Conservation (phyloP, 2,329 filamentous ascomycete species). For the Ramichloridium luteum region DNA sequence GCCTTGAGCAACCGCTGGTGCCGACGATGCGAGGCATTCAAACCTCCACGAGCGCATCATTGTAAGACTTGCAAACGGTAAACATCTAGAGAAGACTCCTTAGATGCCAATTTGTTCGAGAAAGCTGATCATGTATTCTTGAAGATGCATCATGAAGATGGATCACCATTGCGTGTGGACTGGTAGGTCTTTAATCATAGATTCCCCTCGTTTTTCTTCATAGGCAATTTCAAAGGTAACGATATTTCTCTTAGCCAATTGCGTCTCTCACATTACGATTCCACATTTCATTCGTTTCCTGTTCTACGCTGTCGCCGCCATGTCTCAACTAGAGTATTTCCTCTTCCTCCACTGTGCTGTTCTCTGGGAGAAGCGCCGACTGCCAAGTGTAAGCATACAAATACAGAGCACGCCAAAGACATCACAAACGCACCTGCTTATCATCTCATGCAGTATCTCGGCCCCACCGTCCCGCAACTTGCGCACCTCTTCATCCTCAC, state of each 20-base stretch:
- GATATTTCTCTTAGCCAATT: constrained; percentile 42
- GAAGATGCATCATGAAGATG: constrained; percentile 24
- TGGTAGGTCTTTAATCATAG: constrained; percentile 28
- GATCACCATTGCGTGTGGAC: constrained; percentile 68
- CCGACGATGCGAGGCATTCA: constrained; percentile 59
- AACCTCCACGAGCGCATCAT: constrained; percentile 69
- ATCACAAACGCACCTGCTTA: neutral
- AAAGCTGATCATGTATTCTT: too few relatives aligned
- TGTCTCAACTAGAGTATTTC: constrained; percentile 48
- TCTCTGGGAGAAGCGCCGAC: constrained; percentile 52
- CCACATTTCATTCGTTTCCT: constrained; percentile 75
- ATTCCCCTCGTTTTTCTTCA: too few relatives aligned
- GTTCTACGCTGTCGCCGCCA: constrained; percentile 52
- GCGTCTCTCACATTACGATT: constrained; percentile 69
- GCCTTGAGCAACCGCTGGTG: constrained; percentile 48
- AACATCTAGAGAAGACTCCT: constrained; percentile 5
- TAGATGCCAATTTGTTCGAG: constrained; percentile 1
- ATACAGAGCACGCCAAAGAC: too few relatives aligned
- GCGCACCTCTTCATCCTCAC: constrained; percentile 48
- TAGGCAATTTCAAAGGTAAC: too few relatives aligned
- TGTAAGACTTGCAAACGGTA: constrained; percentile 61
- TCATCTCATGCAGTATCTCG: constrained; percentile 48
- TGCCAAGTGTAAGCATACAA: constrained; percentile 48
- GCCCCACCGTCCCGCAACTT: constrained; percentile 50
- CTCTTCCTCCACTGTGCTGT: constrained; percentile 46